Conservation (phyloP, 768 basidiomycete genomes). For the Mycena vulgaris region DNA sequence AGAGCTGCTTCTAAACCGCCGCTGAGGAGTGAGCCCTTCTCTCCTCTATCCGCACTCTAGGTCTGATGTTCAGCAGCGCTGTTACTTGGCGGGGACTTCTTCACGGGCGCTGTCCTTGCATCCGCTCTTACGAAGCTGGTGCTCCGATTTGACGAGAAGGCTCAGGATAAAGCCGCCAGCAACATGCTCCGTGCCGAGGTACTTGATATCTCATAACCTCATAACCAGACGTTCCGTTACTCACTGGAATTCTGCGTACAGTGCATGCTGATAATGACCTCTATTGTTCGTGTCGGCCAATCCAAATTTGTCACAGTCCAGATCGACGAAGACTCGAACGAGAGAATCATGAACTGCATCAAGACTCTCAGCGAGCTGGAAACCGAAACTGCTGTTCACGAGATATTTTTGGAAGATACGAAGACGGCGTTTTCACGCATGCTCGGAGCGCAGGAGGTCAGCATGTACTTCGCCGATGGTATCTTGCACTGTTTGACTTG, state of each 20-base stretch:
- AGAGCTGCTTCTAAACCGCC: constrained; percentile 94
- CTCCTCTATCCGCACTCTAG: neutral
- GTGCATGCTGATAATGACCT: constrained; percentile 97
- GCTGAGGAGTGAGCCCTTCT: constrained; percentile 71
- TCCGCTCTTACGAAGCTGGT: constrained; percentile 93
- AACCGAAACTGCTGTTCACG: constrained; percentile 68
- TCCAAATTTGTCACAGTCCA: constrained; percentile 93
- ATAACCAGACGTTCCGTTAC: neutral
- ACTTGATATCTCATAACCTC: constrained; percentile 26
- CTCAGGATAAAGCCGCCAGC: constrained; percentile 59
- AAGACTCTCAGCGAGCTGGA: constrained; percentile 90
- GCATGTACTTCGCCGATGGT: constrained; percentile 25
- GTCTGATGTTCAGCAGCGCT: constrained; percentile 65
- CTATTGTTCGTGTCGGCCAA: constrained; percentile 96
- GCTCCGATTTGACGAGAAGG: constrained; percentile 77
- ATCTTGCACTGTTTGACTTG: neutral
- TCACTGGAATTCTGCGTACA: neutral
- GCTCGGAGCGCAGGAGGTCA: constrained; percentile 94
- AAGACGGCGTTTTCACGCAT: constrained; percentile 94
- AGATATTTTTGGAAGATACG: constrained; percentile 89
- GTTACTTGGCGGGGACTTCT: constrained; percentile 96
- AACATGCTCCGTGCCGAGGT: constrained; percentile 93
- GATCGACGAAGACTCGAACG: constrained; percentile 99
- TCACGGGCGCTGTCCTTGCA: constrained; percentile 93
- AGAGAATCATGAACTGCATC: constrained; percentile 97